phyloP scores from a whole-genome alignment of 2,329 filamentous ascomycete species.

The Fusarium sterilihyphosum region DNA sequence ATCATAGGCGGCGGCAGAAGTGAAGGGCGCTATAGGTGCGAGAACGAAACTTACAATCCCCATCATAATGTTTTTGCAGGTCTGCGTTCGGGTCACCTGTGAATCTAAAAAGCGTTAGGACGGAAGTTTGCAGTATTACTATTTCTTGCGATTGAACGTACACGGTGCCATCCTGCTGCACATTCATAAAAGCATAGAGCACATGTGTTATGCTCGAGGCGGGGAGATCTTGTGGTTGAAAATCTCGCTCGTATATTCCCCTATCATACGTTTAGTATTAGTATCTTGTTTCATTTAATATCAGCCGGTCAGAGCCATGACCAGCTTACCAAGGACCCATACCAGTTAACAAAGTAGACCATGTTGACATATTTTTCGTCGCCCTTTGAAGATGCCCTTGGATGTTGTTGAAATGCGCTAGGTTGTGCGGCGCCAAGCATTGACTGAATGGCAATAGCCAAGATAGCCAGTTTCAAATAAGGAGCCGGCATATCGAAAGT shows the following conservation, averaged over 20 bases:
- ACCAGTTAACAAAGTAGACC: background rate
- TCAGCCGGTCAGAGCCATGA: background rate
- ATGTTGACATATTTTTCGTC: background rate
- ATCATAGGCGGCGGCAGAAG: no score
- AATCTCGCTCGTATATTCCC: conserved; percentile 79
- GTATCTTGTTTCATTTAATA: background rate
- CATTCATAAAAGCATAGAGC: conserved; percentile 81
- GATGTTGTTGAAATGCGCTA: background rate
- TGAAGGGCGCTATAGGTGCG: background rate
- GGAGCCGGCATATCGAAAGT: background rate
- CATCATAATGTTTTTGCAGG: conserved; percentile 16
- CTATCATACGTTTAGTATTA: conserved; percentile 41
- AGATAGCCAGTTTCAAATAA: background rate
- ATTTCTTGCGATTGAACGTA: conserved; percentile 49
- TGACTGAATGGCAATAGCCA: background rate
- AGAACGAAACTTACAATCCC: conserved; percentile 12
- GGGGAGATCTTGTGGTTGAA: conserved; percentile 75
- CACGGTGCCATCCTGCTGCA: conserved; percentile 76
- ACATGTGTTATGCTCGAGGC: conserved; percentile 76
- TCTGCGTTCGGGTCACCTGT: conserved; percentile 13
- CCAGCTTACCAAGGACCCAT: background rate
- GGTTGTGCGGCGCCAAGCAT: background rate
- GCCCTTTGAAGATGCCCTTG: background rate
- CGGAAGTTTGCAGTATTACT: background rate
- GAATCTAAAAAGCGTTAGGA: background rate